These are phyloP conservation scores for Xylaria sp. DNA, from an alignment of 2,329 filamentous ascomycete genomes.

Conservation along the genomic window DNA sequence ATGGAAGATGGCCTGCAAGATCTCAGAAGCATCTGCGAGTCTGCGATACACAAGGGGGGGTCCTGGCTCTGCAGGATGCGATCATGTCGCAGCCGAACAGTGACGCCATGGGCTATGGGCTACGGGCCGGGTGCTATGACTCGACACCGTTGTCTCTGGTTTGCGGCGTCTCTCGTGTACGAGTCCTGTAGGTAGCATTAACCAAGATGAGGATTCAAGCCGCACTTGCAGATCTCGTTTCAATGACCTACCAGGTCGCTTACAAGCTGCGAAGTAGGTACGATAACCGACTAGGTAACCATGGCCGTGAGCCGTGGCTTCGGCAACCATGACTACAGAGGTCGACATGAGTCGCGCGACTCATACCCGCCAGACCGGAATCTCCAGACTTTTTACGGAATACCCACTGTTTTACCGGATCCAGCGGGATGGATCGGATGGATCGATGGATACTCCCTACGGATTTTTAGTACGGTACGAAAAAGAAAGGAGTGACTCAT, in stretches of 20 bases:
- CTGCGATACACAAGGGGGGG: not conserved
- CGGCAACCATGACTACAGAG: too few relatives aligned
- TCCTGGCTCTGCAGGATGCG: not conserved
- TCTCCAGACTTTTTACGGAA: not conserved
- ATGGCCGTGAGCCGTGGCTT: too few relatives aligned
- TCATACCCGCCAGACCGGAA: not conserved
- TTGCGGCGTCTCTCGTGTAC: too few relatives aligned
- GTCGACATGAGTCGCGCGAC: not conserved
- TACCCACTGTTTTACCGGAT: not conserved
- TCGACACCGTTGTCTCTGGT: not conserved
- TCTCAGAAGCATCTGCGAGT: not conserved
- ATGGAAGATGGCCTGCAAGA: constrained; percentile 9
- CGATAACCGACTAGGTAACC: too few relatives aligned
- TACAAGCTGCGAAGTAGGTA: too few relatives aligned
- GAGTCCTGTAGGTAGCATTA: too few relatives aligned
- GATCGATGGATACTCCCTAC: not conserved
- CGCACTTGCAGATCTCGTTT: too few relatives aligned
- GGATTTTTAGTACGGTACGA: not conserved
- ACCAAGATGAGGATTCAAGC: too few relatives aligned
- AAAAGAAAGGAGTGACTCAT: not conserved
- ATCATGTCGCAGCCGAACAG: not conserved
- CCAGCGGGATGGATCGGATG: not conserved
- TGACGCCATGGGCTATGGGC: not conserved
- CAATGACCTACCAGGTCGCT: too few relatives aligned
- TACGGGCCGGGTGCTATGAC: too few relatives aligned